A percentile compares a stretch with the other conserved stretches of the same genome.
Evolutionary conservation across 2,329 filamentous ascomycete genomes (phyloP).

Genomic region (Elsinoe perseae): DNA sequence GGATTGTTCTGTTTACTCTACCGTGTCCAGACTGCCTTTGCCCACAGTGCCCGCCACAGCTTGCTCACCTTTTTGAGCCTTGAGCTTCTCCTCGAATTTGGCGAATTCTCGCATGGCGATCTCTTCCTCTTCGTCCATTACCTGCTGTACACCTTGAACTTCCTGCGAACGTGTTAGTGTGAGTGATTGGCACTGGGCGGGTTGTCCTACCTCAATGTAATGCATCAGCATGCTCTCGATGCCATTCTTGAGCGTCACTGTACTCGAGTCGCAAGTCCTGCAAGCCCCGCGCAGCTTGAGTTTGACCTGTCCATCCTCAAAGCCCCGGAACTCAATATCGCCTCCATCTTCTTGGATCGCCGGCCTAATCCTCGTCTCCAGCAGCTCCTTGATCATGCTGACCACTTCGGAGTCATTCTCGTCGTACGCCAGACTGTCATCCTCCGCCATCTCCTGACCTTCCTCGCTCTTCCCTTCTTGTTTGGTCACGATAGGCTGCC

Average conservation of each 20-base stretch:
- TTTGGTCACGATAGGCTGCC: conserved; percentile 70
- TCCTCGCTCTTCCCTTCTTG: conserved; percentile 52
- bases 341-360: conserved; percentile 97
- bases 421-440: conserved; percentile 71
- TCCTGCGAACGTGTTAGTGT: conserved; percentile 46
- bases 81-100: conserved; percentile 83
- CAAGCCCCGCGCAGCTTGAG: conserved; percentile 83
- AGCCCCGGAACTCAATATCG: conserved; percentile 91
- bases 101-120: conserved; percentile 80
- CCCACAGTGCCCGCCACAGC: conserved; percentile 44
- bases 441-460: conserved; percentile 39
- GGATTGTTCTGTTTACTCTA: conserved; percentile 4
- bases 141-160: conserved; percentile 84
- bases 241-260: conserved; percentile 91
- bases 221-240: conserved; percentile 94
- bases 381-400: conserved; percentile 95
- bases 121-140: conserved; percentile 87
- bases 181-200: neutral
- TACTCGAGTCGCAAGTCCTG: conserved; percentile 92
- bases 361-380: conserved; percentile 89
- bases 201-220: conserved; percentile 17
- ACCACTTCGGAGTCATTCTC: conserved; percentile 92
- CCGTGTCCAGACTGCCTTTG: conserved; percentile 48
- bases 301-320: conserved; percentile 60
- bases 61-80: conserved; percentile 49